Evolutionary conservation across 208 protist genomes (phyloP).

Genomic region (Balamuthia mandrillaris): DNA sequence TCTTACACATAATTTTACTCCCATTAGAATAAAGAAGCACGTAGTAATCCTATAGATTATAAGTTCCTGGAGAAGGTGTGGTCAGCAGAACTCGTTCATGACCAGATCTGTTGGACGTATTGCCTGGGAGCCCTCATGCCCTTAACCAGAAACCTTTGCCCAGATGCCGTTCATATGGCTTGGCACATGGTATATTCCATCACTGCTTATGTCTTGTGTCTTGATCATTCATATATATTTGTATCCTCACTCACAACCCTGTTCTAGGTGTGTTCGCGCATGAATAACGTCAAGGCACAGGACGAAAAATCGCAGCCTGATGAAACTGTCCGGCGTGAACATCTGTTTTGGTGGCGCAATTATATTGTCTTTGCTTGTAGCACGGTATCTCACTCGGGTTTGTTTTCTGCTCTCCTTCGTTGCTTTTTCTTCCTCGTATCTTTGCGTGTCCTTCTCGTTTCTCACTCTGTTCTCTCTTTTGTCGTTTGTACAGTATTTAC

Average conservation of each 20-base stretch:
- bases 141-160: background rate
- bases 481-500: too few relatives aligned
- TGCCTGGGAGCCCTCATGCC: conserved; percentile 30
- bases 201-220: background rate
- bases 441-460: too few relatives aligned
- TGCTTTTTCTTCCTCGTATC: too few relatives aligned
- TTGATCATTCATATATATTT: background rate
- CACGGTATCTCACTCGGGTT: background rate
- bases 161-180: background rate
- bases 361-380: conserved; percentile 2
- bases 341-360: background rate
- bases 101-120: conserved; percentile 29
- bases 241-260: background rate
- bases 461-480: too few relatives aligned
- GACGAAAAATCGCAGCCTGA: conserved; percentile 2
- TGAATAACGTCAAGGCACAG: conserved; percentile 1
- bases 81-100: background rate
- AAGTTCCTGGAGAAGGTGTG: background rate
- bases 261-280: background rate
- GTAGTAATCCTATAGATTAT: background rate
- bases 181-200: conserved; percentile 27
- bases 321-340: background rate
- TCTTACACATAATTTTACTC: background rate
- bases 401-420: too few relatives aligned
- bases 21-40: background rate